Conservation (phyloP, 1,139 yeast species). For the Candida sanyaensis region DNA sequence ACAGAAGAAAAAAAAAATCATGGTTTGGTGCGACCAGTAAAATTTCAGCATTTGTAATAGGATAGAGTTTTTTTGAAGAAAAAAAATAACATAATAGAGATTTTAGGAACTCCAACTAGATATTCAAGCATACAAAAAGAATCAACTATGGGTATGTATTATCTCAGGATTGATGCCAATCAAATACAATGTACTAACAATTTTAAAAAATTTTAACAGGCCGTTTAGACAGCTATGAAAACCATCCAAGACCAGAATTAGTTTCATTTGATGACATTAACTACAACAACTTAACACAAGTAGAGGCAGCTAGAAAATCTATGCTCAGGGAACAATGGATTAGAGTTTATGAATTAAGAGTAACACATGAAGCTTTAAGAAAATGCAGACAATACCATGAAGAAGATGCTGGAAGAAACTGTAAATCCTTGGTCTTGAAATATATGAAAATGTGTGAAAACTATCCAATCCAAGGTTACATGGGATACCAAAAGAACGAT, state of each 20-base stretch:
- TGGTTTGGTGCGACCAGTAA: slow-evolving; percentile 17
- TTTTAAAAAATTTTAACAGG: slow-evolving; percentile 19
- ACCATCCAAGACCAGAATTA: slow-evolving; percentile 68
- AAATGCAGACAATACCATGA: slow-evolving; percentile 76
- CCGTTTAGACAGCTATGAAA: slow-evolving; percentile 38
- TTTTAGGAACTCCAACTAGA: not conserved
- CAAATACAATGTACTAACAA: slow-evolving; percentile 5
- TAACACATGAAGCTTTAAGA: slow-evolving; percentile 73
- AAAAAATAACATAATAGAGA: not conserved
- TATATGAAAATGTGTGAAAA: slow-evolving; percentile 76
- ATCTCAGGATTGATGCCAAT: not conserved
- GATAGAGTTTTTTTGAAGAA: not conserved
- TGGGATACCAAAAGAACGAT: slow-evolving; percentile 85
- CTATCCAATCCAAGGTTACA: slow-evolving; percentile 67
- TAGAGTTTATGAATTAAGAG: slow-evolving; percentile 65
- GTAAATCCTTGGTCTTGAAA: slow-evolving; percentile 63
- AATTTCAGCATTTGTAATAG: slow-evolving; percentile 15
- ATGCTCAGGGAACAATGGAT: slow-evolving; percentile 82
- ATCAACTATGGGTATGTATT: slow-evolving; percentile 22
- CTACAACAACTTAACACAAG: slow-evolving; percentile 64
- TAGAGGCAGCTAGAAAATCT: slow-evolving; percentile 73
- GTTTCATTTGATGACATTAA: slow-evolving; percentile 86
- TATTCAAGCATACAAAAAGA: too few species aligned
- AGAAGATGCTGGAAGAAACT: slow-evolving; percentile 74
- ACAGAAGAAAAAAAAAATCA: not conserved